These are phyloP conservation scores for Monilinia fructigena DNA, from an alignment of 2,329 filamentous ascomycete genomes.

Conservation along the genomic window DNA sequence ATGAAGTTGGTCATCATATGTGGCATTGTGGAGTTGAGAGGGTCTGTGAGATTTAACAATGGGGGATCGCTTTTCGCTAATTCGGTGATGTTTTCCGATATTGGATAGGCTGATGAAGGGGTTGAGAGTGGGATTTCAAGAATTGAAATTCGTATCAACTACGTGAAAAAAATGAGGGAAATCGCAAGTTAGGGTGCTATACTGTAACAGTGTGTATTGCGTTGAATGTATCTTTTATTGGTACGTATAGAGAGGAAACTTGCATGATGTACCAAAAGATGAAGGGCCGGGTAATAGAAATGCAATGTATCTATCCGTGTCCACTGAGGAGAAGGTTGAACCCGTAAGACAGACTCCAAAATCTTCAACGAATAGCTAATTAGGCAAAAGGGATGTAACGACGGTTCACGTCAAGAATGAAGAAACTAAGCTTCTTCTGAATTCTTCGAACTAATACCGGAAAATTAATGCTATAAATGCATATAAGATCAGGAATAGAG, in stretches of 20 bases:
- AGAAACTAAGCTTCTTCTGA: neutral
- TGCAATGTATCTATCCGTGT: conserved; percentile 8
- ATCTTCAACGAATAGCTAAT: neutral
- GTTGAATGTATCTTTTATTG: neutral
- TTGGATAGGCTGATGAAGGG: neutral
- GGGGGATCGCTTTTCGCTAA: conserved; percentile 7
- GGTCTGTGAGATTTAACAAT: neutral
- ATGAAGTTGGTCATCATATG: neutral
- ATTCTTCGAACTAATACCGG: neutral
- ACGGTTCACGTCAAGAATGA: neutral
- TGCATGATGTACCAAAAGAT: neutral
- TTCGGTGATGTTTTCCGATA: conserved; percentile 10
- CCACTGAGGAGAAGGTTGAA: neutral
- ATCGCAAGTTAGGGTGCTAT: neutral
- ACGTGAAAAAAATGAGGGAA: too few relatives aligned
- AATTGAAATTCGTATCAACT: neutral
- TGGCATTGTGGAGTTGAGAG: neutral
- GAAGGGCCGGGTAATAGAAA: neutral
- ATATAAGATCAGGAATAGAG: neutral
- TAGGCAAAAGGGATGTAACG: neutral
- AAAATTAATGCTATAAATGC: neutral
- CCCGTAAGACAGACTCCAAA: neutral
- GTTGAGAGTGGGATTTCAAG: conserved; percentile 5
- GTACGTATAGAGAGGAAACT: neutral
- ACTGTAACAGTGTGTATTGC: neutral